Evolutionary conservation across 176 grass and related monocot genomes (phyloP).

Genomic region (Alopecurus myosuroides): DNA sequence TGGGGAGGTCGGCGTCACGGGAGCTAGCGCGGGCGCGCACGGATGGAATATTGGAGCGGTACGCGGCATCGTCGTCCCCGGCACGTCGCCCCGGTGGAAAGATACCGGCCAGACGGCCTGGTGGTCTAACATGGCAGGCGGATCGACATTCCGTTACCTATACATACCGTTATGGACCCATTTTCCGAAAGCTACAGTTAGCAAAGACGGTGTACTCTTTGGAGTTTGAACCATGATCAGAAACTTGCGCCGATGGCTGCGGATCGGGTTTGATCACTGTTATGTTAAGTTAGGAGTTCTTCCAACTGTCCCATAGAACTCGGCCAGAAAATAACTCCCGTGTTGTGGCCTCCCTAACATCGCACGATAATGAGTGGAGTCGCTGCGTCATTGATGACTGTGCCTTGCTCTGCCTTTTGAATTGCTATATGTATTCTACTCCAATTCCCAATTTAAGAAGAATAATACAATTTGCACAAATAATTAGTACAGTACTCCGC

Average conservation of each 20-base stretch:
- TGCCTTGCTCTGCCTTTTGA: no score
- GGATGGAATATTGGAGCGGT: background rate
- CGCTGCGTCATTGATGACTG: background rate
- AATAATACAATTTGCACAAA: no score
- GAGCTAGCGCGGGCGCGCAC: background rate
- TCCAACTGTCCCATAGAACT: background rate
- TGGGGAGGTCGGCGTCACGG: slow-evolving; percentile 1
- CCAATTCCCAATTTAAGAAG: no score
- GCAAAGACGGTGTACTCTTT: background rate
- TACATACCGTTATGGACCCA: background rate
- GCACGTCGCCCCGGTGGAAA: slow-evolving; percentile 16
- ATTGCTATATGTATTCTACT: no score
- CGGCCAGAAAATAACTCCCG: background rate
- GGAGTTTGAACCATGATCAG: background rate
- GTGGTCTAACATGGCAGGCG: background rate
- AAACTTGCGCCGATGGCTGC: background rate
- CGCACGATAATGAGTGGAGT: background rate
- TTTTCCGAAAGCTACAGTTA: background rate
- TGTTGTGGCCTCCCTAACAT: slow-evolving; percentile 16
- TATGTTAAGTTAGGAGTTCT: background rate
- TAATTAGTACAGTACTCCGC: no score
- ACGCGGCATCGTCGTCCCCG: background rate
- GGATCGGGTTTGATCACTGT: background rate
- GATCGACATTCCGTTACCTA: background rate
- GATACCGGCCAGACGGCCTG: slow-evolving; percentile 5